These are phyloP conservation scores for Niveomyces coronatus DNA, from an alignment of 2,329 filamentous ascomycete species.

Conservation along the genomic window DNA sequence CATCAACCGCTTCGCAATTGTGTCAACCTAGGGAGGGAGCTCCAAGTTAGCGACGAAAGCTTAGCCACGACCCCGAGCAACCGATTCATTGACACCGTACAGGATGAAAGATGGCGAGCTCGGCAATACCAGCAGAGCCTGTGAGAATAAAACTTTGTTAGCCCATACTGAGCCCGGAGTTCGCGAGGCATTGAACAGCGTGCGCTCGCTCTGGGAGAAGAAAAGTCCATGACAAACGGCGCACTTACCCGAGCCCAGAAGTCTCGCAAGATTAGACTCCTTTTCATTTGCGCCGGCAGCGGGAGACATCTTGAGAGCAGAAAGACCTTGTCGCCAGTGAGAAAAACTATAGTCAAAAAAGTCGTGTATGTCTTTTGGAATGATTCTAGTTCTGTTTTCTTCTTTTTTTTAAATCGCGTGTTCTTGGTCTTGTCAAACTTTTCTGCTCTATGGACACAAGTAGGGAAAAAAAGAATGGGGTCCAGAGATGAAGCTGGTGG, in stretches of 20 bases:
- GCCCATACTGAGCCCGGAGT: too few relatives aligned
- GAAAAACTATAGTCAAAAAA: too few relatives aligned
- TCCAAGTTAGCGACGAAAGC: conserved; percentile 4
- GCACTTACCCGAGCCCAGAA: conserved; percentile 82
- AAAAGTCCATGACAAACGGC: not conserved
- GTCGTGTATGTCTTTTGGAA: too few relatives aligned
- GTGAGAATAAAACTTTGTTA: conserved; percentile 11
- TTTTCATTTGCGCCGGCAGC: conserved; percentile 46
- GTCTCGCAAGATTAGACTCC: conserved; percentile 80
- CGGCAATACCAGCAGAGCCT: conserved; percentile 90
- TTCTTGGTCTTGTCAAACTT: too few relatives aligned
- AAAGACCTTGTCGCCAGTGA: too few relatives aligned
- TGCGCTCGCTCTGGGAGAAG: not conserved
- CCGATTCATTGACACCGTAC: conserved; percentile 36
- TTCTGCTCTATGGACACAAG: too few relatives aligned
- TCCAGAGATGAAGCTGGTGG: not conserved
- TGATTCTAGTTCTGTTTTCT: too few relatives aligned
- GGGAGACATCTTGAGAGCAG: conserved; percentile 48
- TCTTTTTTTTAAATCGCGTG: too few relatives aligned
- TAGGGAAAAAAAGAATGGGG: not conserved
- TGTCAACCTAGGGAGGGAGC: conserved; percentile 61
- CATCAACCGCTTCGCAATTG: conserved; percentile 97
- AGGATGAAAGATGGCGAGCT: conserved; percentile 86
- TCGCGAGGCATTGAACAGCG: conserved; percentile 1
- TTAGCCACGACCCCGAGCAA: conserved; percentile 1